A percentile compares a stretch with the other conserved stretches of the same genome.
These are phyloP conservation scores for Penicillium sp. DNA, from an alignment of 2,329 filamentous ascomycete species.

Conservation along the genomic window DNA sequence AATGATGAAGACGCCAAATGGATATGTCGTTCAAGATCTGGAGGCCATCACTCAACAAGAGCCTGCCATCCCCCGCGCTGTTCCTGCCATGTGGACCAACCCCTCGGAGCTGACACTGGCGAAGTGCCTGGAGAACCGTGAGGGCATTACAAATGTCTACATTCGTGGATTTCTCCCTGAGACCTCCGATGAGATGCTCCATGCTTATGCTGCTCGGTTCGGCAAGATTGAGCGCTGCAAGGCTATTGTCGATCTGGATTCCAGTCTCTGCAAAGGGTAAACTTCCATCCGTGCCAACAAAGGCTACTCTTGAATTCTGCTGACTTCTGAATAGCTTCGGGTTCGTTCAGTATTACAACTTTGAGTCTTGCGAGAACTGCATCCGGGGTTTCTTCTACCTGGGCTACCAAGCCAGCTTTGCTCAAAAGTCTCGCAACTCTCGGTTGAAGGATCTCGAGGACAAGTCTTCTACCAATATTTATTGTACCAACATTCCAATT, in stretches of 20 bases:
- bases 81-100: slow-evolving; percentile 81
- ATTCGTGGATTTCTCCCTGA: slow-evolving; percentile 94
- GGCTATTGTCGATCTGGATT: slow-evolving; percentile 94
- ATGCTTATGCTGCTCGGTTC: slow-evolving; percentile 81
- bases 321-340: slow-evolving; percentile 69
- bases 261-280: slow-evolving; percentile 94
- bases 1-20: slow-evolving; percentile 49
- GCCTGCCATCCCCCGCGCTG: slow-evolving; percentile 82
- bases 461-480: slow-evolving; percentile 86
- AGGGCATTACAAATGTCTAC: slow-evolving; percentile 96
- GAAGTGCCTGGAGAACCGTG: slow-evolving; percentile 91
- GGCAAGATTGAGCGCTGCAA: slow-evolving; percentile 95
- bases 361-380: slow-evolving; percentile 87
- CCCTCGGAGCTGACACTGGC: slow-evolving; percentile 88
- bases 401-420: slow-evolving; percentile 97
- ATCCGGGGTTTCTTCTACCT: slow-evolving; percentile 93
- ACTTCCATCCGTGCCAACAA: slow-evolving; percentile 27
- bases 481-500: slow-evolving; percentile 95
- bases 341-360: slow-evolving; percentile 91
- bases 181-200: slow-evolving; percentile 87
- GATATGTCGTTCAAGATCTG: slow-evolving; percentile 53
- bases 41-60: slow-evolving; percentile 70
- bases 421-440: slow-evolving; percentile 97
- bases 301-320: slow-evolving; percentile 5
- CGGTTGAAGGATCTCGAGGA: slow-evolving; percentile 96